phyloP scores from a whole-genome alignment of 768 basidiomycete genomes.

The Epithele typhae region DNA sequence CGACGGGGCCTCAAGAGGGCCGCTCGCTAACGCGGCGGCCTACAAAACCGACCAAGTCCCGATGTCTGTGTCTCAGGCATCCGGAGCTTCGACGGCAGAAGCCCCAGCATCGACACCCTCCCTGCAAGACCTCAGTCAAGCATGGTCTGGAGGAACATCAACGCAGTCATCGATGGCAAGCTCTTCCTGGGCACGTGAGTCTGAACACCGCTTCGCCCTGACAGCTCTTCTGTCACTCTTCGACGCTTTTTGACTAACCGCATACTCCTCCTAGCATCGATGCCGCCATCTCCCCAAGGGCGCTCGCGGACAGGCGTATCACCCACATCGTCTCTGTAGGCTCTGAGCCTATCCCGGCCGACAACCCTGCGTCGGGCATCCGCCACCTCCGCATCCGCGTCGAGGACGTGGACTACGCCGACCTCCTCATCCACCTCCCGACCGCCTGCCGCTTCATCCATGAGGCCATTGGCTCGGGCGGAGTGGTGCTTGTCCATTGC shows the following conservation, averaged over 20 bases:
- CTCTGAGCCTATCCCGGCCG: constrained; percentile 64
- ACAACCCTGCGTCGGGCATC: constrained; percentile 64
- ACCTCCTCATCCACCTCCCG: constrained; percentile 64
- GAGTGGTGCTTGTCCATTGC: constrained; percentile 67
- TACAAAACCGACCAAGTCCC: constrained; percentile 18
- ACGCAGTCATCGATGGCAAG: constrained; percentile 19
- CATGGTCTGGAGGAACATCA: constrained; percentile 21
- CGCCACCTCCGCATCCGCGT: constrained; percentile 65
- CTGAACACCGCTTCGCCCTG: constrained; percentile 5
- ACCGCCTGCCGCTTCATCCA: constrained; percentile 59
- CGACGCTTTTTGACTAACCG: constrained; percentile 1
- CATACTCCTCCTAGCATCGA: constrained; percentile 42
- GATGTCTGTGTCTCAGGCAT: constrained; percentile 3
- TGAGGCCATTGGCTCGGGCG: constrained; percentile 45
- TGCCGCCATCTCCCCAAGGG: constrained; percentile 67
- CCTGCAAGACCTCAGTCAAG: constrained; percentile 1
- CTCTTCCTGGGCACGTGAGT: constrained; percentile 21
- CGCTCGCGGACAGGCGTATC: constrained; percentile 68
- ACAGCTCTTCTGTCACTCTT: constrained; percentile 1
- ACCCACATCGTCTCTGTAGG: constrained; percentile 82
- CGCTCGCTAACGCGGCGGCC: constrained; percentile 8
- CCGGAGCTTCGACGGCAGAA: constrained; percentile 11
- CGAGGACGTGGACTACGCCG: constrained; percentile 46
- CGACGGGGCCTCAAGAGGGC: constrained; percentile 8
- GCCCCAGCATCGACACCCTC: neutral